These are phyloP conservation scores for Xylaria sp. DNA, from an alignment of 2,329 filamentous ascomycete species.

Conservation along the genomic window DNA sequence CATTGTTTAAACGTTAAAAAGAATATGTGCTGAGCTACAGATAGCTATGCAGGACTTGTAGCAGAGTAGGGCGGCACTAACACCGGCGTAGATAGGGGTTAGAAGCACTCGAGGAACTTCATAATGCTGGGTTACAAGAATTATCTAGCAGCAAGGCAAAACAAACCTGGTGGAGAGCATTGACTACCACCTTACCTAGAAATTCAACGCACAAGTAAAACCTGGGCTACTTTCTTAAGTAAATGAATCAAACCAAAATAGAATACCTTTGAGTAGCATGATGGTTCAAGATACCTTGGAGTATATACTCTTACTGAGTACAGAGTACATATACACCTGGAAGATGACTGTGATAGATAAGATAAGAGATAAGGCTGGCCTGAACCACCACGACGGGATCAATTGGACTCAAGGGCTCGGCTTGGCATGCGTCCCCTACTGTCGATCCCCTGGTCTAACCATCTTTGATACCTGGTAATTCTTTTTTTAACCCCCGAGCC, in stretches of 20 bases:
- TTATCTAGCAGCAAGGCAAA: neutral
- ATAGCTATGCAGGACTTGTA: neutral
- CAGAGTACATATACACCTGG: neutral
- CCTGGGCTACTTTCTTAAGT: too few relatives aligned
- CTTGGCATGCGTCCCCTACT: neutral
- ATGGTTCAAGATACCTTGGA: neutral
- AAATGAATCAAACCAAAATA: too few relatives aligned
- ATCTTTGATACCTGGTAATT: neutral
- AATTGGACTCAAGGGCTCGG: neutral
- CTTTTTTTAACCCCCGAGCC: neutral
- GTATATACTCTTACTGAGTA: neutral
- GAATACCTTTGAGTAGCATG: too few relatives aligned
- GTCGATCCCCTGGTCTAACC: neutral
- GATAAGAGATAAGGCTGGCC: slow-evolving; percentile 26
- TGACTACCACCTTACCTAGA: too few relatives aligned
- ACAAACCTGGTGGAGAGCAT: neutral
- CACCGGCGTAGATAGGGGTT: too few relatives aligned
- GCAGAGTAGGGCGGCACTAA: too few relatives aligned
- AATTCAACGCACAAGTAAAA: too few relatives aligned
- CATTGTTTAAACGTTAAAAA: neutral
- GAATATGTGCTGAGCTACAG: neutral
- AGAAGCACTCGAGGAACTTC: too few relatives aligned
- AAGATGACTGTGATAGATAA: neutral
- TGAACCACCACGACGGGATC: neutral
- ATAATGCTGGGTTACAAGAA: too few relatives aligned